Conservation (phyloP, 495 filamentous ascomycete species). For the Articulospora tetracladia region DNA sequence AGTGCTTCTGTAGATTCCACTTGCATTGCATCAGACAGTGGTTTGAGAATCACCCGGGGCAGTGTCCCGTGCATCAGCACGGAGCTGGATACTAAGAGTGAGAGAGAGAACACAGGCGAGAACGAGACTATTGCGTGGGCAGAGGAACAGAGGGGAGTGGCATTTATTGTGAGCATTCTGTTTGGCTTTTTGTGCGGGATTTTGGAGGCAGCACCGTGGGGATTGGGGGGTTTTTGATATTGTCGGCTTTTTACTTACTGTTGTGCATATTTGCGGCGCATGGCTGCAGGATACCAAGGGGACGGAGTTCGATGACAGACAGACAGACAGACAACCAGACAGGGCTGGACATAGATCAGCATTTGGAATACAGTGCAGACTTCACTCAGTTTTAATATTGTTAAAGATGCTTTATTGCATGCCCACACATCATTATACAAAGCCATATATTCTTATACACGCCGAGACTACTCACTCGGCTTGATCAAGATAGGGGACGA, state of each 20-base stretch:
- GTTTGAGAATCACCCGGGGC: constrained; percentile 46
- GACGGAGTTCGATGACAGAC: neutral
- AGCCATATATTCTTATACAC: no score
- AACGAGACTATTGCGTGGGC: no score
- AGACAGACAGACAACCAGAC: no score
- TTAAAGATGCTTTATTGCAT: no score
- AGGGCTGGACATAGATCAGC: neutral
- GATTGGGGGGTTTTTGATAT: neutral
- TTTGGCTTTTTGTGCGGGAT: neutral
- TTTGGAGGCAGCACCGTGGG: neutral
- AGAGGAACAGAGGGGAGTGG: no score
- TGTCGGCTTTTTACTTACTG: no score
- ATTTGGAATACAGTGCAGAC: neutral
- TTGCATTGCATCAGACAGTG: constrained; percentile 57
- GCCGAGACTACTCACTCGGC: no score
- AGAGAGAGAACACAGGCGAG: neutral
- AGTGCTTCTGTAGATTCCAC: constrained; percentile 95
- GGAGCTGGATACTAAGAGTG: constrained; percentile 14
- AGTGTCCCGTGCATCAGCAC: constrained; percentile 55
- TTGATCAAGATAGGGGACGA: no score
- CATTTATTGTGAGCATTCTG: neutral
- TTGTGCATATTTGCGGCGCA: neutral
- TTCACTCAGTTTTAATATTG: neutral
- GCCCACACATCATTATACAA: no score
- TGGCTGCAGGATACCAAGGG: neutral